phyloP scores from a whole-genome alignment of 169 alveolate genomes.

The Sarcocystis neurona region DNA sequence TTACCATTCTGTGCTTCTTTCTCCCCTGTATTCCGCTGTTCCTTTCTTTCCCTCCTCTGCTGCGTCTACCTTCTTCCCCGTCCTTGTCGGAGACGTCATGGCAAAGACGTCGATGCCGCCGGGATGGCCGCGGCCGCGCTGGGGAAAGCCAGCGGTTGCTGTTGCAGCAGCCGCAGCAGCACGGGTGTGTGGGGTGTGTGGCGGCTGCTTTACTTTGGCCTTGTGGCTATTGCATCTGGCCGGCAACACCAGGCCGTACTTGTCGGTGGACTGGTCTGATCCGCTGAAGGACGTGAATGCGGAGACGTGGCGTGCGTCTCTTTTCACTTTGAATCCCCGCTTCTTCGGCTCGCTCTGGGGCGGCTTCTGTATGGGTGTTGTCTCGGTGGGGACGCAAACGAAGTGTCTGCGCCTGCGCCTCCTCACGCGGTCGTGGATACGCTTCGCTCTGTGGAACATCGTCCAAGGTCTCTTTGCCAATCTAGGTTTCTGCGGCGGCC shows the following conservation, averaged over 20 bases:
- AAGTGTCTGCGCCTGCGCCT: background rate
- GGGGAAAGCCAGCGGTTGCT: background rate
- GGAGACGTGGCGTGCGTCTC: background rate
- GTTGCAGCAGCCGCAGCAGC: background rate
- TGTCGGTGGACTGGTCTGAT: background rate
- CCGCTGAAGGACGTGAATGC: background rate
- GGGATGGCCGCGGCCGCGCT: background rate
- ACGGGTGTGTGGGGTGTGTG: background rate
- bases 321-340: slow-evolving; percentile 14
- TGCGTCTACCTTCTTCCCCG: background rate
- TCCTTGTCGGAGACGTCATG: background rate
- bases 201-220: background rate
- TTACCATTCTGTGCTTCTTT: background rate
- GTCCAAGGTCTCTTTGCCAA: slow-evolving; percentile 21
- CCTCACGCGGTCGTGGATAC: background rate
- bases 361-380: background rate
- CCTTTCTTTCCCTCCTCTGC: background rate
- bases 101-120: background rate
- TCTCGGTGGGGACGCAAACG: background rate
- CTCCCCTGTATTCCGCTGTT: background rate
- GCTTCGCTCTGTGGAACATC: background rate
- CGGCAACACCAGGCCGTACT: background rate
- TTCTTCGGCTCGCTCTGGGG: slow-evolving; percentile 18
- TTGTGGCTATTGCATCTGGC: background rate
- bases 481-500: background rate